Evolutionary conservation across 768 basidiomycete genomes (phyloP).

Genomic region (Kwoniella dendrophila): DNA sequence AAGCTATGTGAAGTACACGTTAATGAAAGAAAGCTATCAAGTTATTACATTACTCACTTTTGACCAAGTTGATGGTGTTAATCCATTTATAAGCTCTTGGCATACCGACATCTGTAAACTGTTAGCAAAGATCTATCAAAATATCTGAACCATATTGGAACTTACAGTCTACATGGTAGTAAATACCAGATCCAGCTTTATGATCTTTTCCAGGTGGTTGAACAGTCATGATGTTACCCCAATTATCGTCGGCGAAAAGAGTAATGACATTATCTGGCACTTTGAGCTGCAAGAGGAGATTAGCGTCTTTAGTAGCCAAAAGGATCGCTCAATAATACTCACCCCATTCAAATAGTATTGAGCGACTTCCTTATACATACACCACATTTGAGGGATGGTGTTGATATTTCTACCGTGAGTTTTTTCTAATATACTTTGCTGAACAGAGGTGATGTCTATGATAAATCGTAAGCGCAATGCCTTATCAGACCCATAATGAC

Average conservation of each 20-base stretch:
- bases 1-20: constrained; percentile 58
- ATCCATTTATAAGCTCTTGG: constrained; percentile 74
- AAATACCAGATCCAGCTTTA: constrained; percentile 70
- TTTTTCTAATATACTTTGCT: constrained; percentile 64
- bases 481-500: constrained; percentile 47
- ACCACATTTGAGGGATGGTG: constrained; percentile 68
- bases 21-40: no score
- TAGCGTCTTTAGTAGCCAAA: no score
- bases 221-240: constrained; percentile 71
- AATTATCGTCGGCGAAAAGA: constrained; percentile 67
- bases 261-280: constrained; percentile 37
- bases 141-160: constrained; percentile 25
- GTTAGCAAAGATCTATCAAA: background rate
- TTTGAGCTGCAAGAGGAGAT: constrained; percentile 39
- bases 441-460: constrained; percentile 63
- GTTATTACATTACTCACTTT: constrained; percentile 22
- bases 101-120: constrained; percentile 62
- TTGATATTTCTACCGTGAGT: constrained; percentile 59
- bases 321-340: constrained; percentile 5
- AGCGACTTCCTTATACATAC: constrained; percentile 65
- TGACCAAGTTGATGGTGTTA: constrained; percentile 51
- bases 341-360: constrained; percentile 61
- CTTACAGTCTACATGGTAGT: constrained; percentile 63
- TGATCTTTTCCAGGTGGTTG: constrained; percentile 63
- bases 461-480: constrained; percentile 57